A percentile compares a stretch with the other conserved stretches of the same genome.
Conservation (phyloP, 257 asterid species). For the Nicotiana otophora region DNA sequence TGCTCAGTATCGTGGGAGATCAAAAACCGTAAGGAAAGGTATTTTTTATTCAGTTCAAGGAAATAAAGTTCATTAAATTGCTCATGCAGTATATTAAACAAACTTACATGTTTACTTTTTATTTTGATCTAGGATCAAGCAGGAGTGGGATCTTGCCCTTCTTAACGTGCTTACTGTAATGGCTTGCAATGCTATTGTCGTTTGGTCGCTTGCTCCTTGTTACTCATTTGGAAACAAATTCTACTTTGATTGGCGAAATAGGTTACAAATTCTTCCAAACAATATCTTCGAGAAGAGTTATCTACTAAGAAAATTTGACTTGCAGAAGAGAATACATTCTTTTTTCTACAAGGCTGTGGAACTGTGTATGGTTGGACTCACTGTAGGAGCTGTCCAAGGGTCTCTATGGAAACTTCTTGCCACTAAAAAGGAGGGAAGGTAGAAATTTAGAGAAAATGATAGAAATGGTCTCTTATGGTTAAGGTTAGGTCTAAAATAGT, state of each 20-base stretch:
- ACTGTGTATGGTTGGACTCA: slow-evolving; percentile 85
- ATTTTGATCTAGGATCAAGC: slow-evolving; percentile 55
- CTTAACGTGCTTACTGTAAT: slow-evolving; percentile 78
- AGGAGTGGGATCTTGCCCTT: slow-evolving; percentile 98
- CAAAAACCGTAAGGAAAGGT: slow-evolving; percentile 89
- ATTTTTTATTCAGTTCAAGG: background rate
- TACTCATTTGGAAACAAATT: slow-evolving; percentile 92
- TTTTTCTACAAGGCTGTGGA: slow-evolving; percentile 84
- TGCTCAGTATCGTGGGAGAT: slow-evolving; percentile 90
- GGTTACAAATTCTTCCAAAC: slow-evolving; percentile 90
- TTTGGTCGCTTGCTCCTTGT: slow-evolving; percentile 95
- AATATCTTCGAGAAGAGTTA: slow-evolving; percentile 88
- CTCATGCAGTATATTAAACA: background rate
- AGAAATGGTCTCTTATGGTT: too few species aligned
- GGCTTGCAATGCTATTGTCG: slow-evolving; percentile 81
- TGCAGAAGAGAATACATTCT: slow-evolving; percentile 78
- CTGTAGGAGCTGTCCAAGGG: slow-evolving; percentile 89
- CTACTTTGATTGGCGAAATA: slow-evolving; percentile 79
- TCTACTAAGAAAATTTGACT: slow-evolving; percentile 74
- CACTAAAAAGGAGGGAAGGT: slow-evolving; percentile 89
- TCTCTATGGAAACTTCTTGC: slow-evolving; percentile 65
- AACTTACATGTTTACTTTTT: background rate
- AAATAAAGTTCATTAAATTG: background rate
- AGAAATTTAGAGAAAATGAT: background rate
- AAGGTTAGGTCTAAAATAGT: background rate